phyloP scores from a whole-genome alignment of 257 asterid genomes.

The Solanum gracilifrons region DNA sequence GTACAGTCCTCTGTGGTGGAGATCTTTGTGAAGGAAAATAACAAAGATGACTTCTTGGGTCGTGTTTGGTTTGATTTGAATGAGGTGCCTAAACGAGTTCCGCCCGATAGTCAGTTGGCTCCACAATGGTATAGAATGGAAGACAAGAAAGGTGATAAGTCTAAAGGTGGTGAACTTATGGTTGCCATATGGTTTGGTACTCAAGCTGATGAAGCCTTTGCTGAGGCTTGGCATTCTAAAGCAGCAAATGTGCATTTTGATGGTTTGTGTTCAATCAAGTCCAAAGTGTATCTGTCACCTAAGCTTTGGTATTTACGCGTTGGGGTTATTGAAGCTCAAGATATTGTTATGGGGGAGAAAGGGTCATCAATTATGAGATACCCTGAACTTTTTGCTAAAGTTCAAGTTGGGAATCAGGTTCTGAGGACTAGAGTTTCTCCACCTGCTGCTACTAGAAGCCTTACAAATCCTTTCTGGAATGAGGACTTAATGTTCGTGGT shows the following conservation, averaged over 20 bases:
- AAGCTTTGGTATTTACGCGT: conserved; percentile 81
- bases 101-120: conserved; percentile 73
- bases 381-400: conserved; percentile 68
- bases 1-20: conserved; percentile 74
- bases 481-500: conserved; percentile 80
- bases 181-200: conserved; percentile 80
- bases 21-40: conserved; percentile 49
- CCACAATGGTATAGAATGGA: conserved; percentile 89
- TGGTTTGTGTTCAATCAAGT: conserved; percentile 64
- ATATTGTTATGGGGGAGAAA: conserved; percentile 47
- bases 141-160: conserved; percentile 65
- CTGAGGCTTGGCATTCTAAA: conserved; percentile 91
- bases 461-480: conserved; percentile 64
- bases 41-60: conserved; percentile 66
- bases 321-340: conserved; percentile 75
- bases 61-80: conserved; percentile 76
- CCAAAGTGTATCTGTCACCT: conserved; percentile 73
- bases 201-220: conserved; percentile 79
- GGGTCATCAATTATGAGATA: conserved; percentile 50
- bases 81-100: conserved; percentile 74
- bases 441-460: conserved; percentile 32
- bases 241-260: conserved; percentile 65
- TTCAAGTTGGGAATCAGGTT: conserved; percentile 77
- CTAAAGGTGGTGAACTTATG: conserved; percentile 62
- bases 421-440: conserved; percentile 54